Percentiles rank a stretch among this genome's conserved stretches.
Conservation (phyloP, 768 basidiomycete species). For the Naematelia aurantialba region DNA sequence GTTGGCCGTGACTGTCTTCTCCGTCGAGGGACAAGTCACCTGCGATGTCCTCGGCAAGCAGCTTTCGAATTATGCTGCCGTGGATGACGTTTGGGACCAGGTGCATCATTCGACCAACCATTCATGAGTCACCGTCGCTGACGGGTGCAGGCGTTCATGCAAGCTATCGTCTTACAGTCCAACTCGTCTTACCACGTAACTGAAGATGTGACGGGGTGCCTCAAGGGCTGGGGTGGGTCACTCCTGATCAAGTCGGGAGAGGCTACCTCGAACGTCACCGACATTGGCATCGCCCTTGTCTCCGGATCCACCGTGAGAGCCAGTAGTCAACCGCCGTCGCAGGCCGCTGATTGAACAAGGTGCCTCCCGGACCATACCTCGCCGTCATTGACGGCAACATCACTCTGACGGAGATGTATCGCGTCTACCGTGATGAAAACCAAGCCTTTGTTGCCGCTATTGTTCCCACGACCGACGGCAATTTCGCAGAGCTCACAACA, state of each 20-base stretch:
- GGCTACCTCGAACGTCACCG: slow-evolving; percentile 19
- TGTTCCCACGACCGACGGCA: slow-evolving; percentile 13
- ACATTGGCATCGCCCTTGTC: slow-evolving; percentile 21
- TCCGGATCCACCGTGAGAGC: slow-evolving; percentile 10
- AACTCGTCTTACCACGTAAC: slow-evolving; percentile 18
- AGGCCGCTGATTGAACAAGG: background rate
- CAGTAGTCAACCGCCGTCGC: background rate
- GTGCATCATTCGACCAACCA: slow-evolving; percentile 7
- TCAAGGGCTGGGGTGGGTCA: slow-evolving; percentile 17
- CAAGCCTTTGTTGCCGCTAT: slow-evolving; percentile 36
- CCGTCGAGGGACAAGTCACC: slow-evolving; percentile 28
- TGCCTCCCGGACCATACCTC: slow-evolving; percentile 38
- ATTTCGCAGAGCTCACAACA: slow-evolving; percentile 22
- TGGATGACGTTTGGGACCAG: slow-evolving; percentile 39
- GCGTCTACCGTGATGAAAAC: slow-evolving; percentile 29
- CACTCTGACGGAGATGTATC: slow-evolving; percentile 34
- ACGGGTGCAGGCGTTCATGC: slow-evolving; percentile 20
- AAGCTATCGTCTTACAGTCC: slow-evolving; percentile 12
- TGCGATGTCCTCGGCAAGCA: slow-evolving; percentile 28
- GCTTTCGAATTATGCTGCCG: slow-evolving; percentile 15
- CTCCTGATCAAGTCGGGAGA: slow-evolving; percentile 25
- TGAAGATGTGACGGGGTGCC: slow-evolving; percentile 14
- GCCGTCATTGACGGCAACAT: slow-evolving; percentile 12
- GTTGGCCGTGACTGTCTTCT: slow-evolving; percentile 29
- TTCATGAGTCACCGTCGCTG: too few relatives aligned